Conservation (phyloP, 163 green algal species). For the Chlamydomonas reinhardtii region DNA sequence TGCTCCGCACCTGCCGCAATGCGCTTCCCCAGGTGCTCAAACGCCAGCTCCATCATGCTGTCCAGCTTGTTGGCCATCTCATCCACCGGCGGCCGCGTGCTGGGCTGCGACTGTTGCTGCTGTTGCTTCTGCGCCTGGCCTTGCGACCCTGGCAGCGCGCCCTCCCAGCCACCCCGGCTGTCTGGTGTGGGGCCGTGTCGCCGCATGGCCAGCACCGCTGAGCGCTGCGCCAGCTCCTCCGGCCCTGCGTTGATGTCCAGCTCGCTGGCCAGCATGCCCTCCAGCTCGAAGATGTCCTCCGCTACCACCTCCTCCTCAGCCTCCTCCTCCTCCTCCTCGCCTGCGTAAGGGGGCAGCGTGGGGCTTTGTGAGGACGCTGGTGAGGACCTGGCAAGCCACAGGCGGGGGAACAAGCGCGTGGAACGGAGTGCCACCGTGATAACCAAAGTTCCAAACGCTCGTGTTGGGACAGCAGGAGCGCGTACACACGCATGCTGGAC, state of each 20-base stretch:
- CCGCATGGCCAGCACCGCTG: conserved; percentile 30
- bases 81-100: conserved; percentile 63
- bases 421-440: too few species aligned
- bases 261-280: conserved; percentile 79
- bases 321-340: conserved; percentile 79
- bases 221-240: conserved; percentile 45
- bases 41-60: conserved; percentile 88
- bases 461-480: too few species aligned
- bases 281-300: conserved; percentile 91
- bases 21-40: conserved; percentile 79
- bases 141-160: conserved; percentile 40
- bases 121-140: conserved; percentile 23
- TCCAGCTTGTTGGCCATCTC: conserved; percentile 92
- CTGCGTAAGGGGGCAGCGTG: conserved; percentile 10
- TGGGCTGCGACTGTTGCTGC: neutral
- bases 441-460: too few species aligned
- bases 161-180: conserved; percentile 79
- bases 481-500: too few species aligned
- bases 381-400: too few species aligned
- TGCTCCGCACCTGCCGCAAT: conserved; percentile 53
- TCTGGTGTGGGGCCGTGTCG: neutral
- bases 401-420: too few species aligned
- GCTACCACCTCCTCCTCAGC: conserved; percentile 61
- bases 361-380: neutral
- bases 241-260: conserved; percentile 69